These are phyloP conservation scores for Boletus eberwhitei DNA, from an alignment of 768 basidiomycete genomes.

Conservation along the genomic window DNA sequence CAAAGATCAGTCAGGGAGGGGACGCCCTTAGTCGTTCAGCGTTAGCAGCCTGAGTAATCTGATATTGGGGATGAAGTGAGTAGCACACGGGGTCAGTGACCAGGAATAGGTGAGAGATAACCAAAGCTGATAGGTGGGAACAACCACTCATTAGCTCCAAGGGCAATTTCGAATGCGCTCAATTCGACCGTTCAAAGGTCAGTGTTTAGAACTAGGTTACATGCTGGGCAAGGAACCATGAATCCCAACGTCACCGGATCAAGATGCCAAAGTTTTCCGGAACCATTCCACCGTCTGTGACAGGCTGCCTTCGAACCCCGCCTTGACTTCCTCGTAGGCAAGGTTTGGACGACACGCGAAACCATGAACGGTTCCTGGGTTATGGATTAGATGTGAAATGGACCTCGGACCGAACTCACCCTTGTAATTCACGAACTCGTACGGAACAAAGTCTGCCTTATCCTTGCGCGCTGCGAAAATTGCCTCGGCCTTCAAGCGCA, in stretches of 20 bases:
- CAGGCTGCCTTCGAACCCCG: slow-evolving; percentile 43
- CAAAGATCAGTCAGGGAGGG: not conserved
- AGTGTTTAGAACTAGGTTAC: not conserved
- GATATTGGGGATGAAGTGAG: not conserved
- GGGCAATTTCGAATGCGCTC: not conserved
- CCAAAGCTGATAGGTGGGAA: not conserved
- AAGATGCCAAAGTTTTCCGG: slow-evolving; percentile 31
- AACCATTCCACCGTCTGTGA: slow-evolving; percentile 43
- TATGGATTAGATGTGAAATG: slow-evolving; percentile 1
- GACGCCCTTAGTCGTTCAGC: not conserved
- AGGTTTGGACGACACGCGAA: slow-evolving; percentile 49
- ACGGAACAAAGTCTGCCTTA: slow-evolving; percentile 29
- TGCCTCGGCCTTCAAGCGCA: slow-evolving; percentile 29
- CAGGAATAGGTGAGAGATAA: not conserved
- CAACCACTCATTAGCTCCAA: not conserved
- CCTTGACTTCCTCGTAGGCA: slow-evolving; percentile 38
- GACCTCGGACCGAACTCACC: slow-evolving; percentile 18
- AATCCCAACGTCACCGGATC: not conserved
- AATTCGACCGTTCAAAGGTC: not conserved
- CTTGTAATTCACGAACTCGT: slow-evolving; percentile 37
- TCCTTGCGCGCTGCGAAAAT: slow-evolving; percentile 30
- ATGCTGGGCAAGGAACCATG: not conserved
- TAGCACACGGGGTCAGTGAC: not conserved
- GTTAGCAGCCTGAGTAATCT: not conserved
- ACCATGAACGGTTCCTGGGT: slow-evolving; percentile 44